Conservation (phyloP, 495 filamentous ascomycete species). For the Trichoderma virens region DNA sequence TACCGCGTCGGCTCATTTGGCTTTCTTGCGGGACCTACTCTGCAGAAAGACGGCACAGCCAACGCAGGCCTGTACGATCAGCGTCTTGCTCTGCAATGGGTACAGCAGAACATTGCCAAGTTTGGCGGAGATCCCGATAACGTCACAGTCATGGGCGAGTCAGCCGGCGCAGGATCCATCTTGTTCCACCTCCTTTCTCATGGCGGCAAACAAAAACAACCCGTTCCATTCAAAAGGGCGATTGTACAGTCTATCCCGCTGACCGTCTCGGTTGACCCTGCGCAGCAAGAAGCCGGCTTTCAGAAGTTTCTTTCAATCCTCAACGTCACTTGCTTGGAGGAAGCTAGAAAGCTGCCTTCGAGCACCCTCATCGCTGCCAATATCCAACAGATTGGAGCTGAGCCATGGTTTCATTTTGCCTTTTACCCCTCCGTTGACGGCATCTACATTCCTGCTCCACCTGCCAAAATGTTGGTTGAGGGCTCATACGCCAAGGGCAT, state of each 20-base stretch:
- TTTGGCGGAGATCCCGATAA: slow-evolving; percentile 57
- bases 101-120: slow-evolving; percentile 54
- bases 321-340: neutral
- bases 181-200: slow-evolving; percentile 50
- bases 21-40: slow-evolving; percentile 40
- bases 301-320: neutral
- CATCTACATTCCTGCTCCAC: neutral
- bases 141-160: slow-evolving; percentile 65
- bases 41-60: slow-evolving; percentile 35
- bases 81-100: slow-evolving; percentile 52
- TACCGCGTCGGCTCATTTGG: slow-evolving; percentile 54
- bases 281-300: neutral
- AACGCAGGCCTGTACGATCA: slow-evolving; percentile 48
- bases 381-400: neutral
- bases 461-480: neutral
- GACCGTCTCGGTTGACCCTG: neutral
- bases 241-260: neutral
- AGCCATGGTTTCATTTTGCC: neutral
- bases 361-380: neutral
- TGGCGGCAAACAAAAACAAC: neutral
- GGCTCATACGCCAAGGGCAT: neutral
- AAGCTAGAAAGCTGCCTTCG: neutral
- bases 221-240: neutral
- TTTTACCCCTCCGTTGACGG: neutral
- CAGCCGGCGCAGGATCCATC: slow-evolving; percentile 56